Conservation (phyloP, 176 grass and related monocot species). For the Puccinellia tenuiflora region DNA sequence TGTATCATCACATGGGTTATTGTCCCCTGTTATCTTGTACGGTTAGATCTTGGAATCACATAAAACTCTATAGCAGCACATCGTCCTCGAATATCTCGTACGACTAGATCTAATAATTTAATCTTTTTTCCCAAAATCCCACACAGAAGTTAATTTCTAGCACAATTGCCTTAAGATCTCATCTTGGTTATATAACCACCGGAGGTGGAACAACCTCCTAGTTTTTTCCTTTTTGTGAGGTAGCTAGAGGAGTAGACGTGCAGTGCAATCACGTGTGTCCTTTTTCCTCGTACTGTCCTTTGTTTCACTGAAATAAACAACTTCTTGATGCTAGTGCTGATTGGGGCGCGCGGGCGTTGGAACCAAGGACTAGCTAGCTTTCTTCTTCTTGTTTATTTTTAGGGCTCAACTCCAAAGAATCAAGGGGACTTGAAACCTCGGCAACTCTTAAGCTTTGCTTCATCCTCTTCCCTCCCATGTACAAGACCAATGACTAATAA, state of each 20-base stretch:
- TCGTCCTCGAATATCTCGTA: background rate
- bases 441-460: slow-evolving; percentile 36
- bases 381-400: slow-evolving; percentile 19
- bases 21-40: background rate
- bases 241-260: background rate
- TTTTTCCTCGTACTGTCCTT: slow-evolving; percentile 33
- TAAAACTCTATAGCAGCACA: background rate
- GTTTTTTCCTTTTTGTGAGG: slow-evolving; percentile 31
- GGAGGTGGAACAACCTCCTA: background rate
- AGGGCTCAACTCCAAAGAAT: slow-evolving; percentile 9
- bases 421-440: slow-evolving; percentile 25
- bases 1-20: background rate
- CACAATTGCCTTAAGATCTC: background rate
- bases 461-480: background rate
- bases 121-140: background rate
- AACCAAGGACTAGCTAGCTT: background rate
- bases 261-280: slow-evolving; percentile 13
- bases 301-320: slow-evolving; percentile 30
- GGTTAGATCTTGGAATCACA: background rate
- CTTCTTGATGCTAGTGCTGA: background rate
- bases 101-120: background rate
- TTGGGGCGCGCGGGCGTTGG: background rate
- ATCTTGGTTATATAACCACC: background rate
- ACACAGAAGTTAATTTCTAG: background rate
- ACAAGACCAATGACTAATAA: background rate